Conservation (phyloP, 345 rosid genomes). For the Moricandia moricandioides region DNA sequence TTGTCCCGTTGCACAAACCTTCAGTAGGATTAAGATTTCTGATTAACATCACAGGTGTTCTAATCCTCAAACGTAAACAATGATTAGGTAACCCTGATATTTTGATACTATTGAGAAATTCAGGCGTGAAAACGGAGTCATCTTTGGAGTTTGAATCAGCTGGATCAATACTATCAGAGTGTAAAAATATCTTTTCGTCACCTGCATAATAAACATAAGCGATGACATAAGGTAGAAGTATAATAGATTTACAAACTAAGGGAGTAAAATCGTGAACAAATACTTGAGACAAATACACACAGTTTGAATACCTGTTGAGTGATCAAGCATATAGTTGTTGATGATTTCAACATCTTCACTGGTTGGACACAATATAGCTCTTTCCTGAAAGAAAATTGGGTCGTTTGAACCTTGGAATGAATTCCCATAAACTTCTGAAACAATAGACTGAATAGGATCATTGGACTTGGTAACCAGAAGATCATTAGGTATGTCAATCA, state of each 20-base stretch:
- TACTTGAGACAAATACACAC: no score
- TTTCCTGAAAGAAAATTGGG: neutral
- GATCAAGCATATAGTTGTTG: neutral
- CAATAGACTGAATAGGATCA: neutral
- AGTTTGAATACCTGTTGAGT: neutral
- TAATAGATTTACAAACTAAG: no score
- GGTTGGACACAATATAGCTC: neutral
- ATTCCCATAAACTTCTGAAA: neutral
- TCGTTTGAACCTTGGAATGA: neutral
- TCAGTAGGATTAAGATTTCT: neutral
- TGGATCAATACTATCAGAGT: neutral
- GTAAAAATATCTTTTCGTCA: neutral
- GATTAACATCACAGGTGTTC: neutral
- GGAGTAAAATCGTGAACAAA: no score
- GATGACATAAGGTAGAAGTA: no score
- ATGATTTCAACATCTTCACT: neutral
- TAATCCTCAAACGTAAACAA: neutral
- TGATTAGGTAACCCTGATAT: neutral
- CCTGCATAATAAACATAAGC: neutral
- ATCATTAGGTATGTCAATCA: neutral
- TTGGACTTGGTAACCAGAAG: neutral
- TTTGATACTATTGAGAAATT: neutral
- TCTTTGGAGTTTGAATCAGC: neutral
- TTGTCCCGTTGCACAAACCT: neutral
- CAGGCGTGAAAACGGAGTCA: neutral